Evolutionary conservation across 345 rosid genomes (phyloP), one percentile per base, ranked within the genome.

Genomic region (Geranium rotundifolium): DNA sequence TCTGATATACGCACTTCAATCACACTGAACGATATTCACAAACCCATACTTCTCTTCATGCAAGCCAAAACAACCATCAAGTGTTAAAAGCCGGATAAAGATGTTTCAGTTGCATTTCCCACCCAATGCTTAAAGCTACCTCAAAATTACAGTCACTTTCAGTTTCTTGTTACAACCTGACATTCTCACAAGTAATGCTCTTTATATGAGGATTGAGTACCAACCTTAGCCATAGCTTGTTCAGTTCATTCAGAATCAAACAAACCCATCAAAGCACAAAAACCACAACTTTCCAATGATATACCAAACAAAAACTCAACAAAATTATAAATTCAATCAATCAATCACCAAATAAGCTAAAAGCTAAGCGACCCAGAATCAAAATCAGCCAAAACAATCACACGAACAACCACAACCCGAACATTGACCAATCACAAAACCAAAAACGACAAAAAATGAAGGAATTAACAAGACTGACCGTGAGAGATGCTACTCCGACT

Each of bases 401-500:
- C 52, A 62, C 7, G 19, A 19, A 12, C 6, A 15, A 56, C 19
- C 18, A 29, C 52, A 46, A 46, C 12, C 52, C 52, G 52, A 46
- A 3, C 52, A 46, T 10, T 7, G 15, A 14, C 52, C 52, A 46
- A 7, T 46, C 13, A 60, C 54, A 67, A 7, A 37, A 17, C 15
- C 23, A 34, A 34, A 5, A 34, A 5, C 41, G 10, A 34, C n/a
- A 56, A 59, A 14, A 16, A 61, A 56, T 13, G 60, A 68, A 34
- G 41, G 59, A 1, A 20, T 54, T 7, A 7, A 9, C 30, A 1
- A 56, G 56, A 79, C 73, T 31, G 60, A 93, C 99, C 99, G 67
- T 86, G 92, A 65, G 89, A 75, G 72, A 82, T 57, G 75, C 91
- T 85, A 52, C 84, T 74, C 31, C 64, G 52, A 15, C 64, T 63